Conservation (phyloP, 306 rosid species). For the Glycine latifolia region DNA sequence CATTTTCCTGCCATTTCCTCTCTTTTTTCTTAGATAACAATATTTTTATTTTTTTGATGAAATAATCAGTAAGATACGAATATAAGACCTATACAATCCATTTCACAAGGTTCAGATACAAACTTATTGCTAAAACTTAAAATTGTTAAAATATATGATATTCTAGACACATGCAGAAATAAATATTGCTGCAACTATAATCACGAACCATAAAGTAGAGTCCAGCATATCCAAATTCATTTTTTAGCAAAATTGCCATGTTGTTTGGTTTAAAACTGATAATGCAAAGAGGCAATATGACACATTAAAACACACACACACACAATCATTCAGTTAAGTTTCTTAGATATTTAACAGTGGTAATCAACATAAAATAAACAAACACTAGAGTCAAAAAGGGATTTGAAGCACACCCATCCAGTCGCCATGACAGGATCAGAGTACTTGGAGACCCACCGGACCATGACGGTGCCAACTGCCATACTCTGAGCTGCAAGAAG, state of each 20-base stretch:
- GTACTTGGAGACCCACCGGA: constrained; percentile 97
- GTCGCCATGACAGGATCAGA: constrained; percentile 98
- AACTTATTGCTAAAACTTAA: not conserved
- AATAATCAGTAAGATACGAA: not conserved
- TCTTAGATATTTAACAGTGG: constrained; percentile 8
- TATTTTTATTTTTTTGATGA: not conserved
- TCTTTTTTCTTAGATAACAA: not conserved
- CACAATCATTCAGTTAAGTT: not conserved
- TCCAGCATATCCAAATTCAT: constrained; percentile 27
- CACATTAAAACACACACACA: not conserved
- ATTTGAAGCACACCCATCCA: constrained; percentile 80
- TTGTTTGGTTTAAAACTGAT: constrained; percentile 1
- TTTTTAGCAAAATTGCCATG: not conserved
- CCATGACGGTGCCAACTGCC: constrained; percentile 99
- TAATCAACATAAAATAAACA: not conserved
- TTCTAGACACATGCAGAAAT: not conserved
- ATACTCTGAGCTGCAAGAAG: constrained; percentile 99
- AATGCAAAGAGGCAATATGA: not conserved
- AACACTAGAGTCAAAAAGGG: constrained; percentile 21
- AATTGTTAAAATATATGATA: constrained; percentile 18
- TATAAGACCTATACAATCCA: constrained; percentile 9
- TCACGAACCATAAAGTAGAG: constrained; percentile 15
- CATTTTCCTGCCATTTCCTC: not conserved
- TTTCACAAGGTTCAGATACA: constrained; percentile 29
- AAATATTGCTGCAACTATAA: not conserved